Percentiles rank a stretch among this genome's conserved stretches.
Conservation (phyloP, 2,329 filamentous ascomycete genomes). For the Talaromyces marneffei region DNA sequence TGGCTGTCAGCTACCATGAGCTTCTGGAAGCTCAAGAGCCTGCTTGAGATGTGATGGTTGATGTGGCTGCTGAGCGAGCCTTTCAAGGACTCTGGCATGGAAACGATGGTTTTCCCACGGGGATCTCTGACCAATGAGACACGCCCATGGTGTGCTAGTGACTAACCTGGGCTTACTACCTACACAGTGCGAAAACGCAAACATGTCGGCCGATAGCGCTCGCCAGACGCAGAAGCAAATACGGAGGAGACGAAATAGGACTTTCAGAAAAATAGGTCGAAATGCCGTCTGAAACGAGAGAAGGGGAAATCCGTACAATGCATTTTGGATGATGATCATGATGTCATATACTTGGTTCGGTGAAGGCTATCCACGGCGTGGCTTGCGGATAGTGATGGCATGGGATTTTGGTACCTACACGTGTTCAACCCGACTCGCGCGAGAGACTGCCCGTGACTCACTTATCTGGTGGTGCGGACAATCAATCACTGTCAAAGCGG, state of each 20-base stretch:
- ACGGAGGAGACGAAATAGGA: neutral
- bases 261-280: neutral
- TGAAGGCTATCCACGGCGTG: neutral
- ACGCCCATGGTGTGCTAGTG: neutral
- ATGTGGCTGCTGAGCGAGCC: neutral
- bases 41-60: neutral
- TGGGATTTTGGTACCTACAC: neutral
- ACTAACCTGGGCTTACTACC: neutral
- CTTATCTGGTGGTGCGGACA: neutral
- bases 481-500: neutral
- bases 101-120: neutral
- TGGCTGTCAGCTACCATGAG: neutral
- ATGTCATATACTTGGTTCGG: neutral
- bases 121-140: slow-evolving; percentile 1
- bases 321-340: neutral
- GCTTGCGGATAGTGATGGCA: neutral
- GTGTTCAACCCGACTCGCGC: neutral
- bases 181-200: neutral
- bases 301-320: no score
- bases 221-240: neutral
- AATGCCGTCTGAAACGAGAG: no score
- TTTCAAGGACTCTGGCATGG: neutral
- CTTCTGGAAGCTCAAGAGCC: neutral
- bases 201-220: neutral
- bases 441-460: neutral